Evolutionary conservation across 345 rosid species (phyloP), one percentile per base, ranked within the genome.

Genomic region (Linum lewisii): DNA sequence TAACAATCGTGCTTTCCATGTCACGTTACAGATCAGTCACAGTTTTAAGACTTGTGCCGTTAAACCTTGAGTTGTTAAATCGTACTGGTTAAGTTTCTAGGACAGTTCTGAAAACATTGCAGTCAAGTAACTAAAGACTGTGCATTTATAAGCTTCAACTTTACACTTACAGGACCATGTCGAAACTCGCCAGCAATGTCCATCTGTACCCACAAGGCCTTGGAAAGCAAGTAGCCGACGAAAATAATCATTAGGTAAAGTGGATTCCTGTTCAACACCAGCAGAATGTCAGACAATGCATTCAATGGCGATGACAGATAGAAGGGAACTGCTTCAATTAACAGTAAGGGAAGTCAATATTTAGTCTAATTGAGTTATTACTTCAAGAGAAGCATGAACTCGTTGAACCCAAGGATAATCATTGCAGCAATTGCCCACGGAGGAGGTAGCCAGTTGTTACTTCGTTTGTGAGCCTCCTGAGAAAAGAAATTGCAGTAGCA

Each of bases 181-280:
- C 50, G 86, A 76, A 86, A 84, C 25, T 82, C 77, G 60, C 77
- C 76, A 0, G 78, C 59, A 49, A 86, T 36, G 60, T 86, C 86
- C 83, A 84, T 72, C 68, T 86, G 88, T 64, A 86, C 84, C 90
- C 86, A 84, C 29, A 86, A 73, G 59, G 95, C 90, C 76, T 77
- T 86, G 5, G 79, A 75, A 50, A 86, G 67, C 62, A 86, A 66
- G 75, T 49, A 82, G n/a, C 54, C 78, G 67, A 86, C 74, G 10
- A 84, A 84, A 22, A 86, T 63, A 66, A 79, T 58, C 79, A 86
- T 55, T 55, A 86, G 84, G 71, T 84, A 84, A 60, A 86, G 67
- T 52, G 95, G 95, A 70, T 86, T 86, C 90, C 88, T 86, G 88
- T 69, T 70, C 21, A 76, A 66, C 36, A 29, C 62, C 34, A 16